phyloP scores from a whole-genome alignment of 345 rosid genomes.

The Stellera chamaejasme region DNA sequence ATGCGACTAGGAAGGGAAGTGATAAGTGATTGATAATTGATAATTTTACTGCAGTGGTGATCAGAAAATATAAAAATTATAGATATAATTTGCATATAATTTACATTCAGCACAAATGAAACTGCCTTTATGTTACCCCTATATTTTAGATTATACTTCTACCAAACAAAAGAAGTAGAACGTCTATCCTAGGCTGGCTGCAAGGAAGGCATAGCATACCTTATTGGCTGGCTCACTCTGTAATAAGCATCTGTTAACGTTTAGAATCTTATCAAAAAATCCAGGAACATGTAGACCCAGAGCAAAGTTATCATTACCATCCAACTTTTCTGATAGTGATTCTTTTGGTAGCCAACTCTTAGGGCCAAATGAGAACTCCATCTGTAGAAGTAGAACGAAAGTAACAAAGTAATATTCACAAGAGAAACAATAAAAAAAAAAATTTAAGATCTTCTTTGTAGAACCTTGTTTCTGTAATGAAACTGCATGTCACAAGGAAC shows the following conservation, averaged over 20 bases:
- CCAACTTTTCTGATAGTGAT: slow-evolving; percentile 40
- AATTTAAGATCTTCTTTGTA: neutral
- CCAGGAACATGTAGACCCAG: slow-evolving; percentile 92
- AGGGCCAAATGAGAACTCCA: slow-evolving; percentile 91
- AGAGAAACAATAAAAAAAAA: no score
- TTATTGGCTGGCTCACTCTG: slow-evolving; percentile 78
- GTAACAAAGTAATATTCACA: slow-evolving; percentile 1
- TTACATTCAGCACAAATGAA: no score
- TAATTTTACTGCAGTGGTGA: no score
- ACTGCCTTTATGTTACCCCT: no score
- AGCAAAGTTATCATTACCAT: slow-evolving; percentile 46
- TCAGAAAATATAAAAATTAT: no score
- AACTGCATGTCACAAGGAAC: slow-evolving; percentile 77
- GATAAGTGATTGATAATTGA: no score
- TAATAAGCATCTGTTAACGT: slow-evolving; percentile 69
- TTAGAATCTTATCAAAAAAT: slow-evolving; percentile 77
- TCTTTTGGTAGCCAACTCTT: slow-evolving; percentile 73
- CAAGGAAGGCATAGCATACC: slow-evolving; percentile 29
- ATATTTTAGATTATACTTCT: no score
- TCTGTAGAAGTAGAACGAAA: slow-evolving; percentile 30
- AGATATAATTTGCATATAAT: no score
- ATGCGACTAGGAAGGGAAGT: no score
- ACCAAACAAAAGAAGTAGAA: no score
- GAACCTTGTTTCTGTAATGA: slow-evolving; percentile 84
- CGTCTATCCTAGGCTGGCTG: neutral